Conservation (phyloP, 331 rosid genomes). For the Quercus tomentella region DNA sequence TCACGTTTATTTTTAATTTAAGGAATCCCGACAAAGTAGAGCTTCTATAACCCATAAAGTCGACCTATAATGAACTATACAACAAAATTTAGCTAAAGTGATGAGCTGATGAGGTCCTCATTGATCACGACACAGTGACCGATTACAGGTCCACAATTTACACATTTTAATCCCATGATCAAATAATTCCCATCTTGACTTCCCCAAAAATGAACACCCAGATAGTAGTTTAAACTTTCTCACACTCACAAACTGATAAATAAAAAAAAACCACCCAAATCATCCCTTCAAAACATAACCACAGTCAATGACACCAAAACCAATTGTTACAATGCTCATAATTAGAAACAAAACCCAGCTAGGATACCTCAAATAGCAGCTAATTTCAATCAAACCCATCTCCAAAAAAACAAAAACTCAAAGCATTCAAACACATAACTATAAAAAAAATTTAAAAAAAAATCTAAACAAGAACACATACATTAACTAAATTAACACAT, state of each 20-base stretch:
- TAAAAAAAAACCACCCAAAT: not conserved
- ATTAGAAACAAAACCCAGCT: not conserved
- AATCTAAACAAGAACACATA: not conserved
- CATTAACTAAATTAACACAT: not conserved
- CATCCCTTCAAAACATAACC: not conserved
- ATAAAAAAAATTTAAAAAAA: too few species aligned
- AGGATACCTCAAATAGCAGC: conserved; percentile 2
- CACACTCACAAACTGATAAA: not conserved
- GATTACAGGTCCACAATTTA: not conserved
- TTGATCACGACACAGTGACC: not conserved
- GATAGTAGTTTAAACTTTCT: not conserved
- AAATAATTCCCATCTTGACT: not conserved
- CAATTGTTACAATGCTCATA: not conserved
- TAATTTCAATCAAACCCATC: not conserved
- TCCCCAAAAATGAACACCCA: not conserved
- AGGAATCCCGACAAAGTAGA: not conserved
- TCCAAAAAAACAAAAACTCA: not conserved
- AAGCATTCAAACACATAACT: not conserved
- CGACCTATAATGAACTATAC: not conserved
- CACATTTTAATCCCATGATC: not conserved
- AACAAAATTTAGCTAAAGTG: not conserved
- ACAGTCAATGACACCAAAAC: not conserved
- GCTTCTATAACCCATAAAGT: not conserved
- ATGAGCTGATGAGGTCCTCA: not conserved
- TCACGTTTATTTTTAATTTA: not conserved